These are phyloP conservation scores for Coleophoma crateriformis DNA, from an alignment of 2,329 filamentous ascomycete genomes.

Conservation along the genomic window DNA sequence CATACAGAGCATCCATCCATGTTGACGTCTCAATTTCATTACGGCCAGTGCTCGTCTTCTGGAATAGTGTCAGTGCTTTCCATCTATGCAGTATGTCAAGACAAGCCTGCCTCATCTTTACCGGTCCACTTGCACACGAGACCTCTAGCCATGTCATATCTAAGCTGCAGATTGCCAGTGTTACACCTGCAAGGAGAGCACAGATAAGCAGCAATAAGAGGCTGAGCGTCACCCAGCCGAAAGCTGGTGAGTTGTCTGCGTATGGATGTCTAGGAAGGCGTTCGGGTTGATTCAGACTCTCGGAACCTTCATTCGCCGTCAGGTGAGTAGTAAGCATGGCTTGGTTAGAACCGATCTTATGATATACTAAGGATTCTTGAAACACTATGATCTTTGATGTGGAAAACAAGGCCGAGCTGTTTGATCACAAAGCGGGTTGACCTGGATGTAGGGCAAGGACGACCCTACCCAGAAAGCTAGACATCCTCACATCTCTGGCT, in stretches of 20 bases:
- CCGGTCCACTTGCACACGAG: constrained; percentile 11
- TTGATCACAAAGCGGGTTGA: too few relatives aligned
- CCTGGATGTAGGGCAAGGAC: too few relatives aligned
- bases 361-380: not conserved
- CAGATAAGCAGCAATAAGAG: constrained; percentile 9
- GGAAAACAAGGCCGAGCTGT: not conserved
- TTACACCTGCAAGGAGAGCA: constrained; percentile 18
- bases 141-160: constrained; percentile 18
- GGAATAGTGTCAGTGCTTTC: not conserved
- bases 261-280: constrained; percentile 1
- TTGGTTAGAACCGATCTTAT: not conserved
- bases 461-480: too few relatives aligned
- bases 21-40: constrained; percentile 11
- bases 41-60: constrained; percentile 16
- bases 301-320: not conserved
- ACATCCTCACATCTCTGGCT: too few relatives aligned
- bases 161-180: constrained; percentile 18
- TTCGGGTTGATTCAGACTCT: not conserved
- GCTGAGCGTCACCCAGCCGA: constrained; percentile 3
- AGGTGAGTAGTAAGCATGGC: not conserved
- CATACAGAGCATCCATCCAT: constrained; percentile 22
- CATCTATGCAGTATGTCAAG: not conserved
- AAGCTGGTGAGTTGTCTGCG: too few relatives aligned
- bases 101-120: constrained; percentile 13
- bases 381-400: not conserved